Evolutionary conservation across 1,284 basidiomycete genomes (phyloP).

Genomic region (Ustilago lituana): DNA sequence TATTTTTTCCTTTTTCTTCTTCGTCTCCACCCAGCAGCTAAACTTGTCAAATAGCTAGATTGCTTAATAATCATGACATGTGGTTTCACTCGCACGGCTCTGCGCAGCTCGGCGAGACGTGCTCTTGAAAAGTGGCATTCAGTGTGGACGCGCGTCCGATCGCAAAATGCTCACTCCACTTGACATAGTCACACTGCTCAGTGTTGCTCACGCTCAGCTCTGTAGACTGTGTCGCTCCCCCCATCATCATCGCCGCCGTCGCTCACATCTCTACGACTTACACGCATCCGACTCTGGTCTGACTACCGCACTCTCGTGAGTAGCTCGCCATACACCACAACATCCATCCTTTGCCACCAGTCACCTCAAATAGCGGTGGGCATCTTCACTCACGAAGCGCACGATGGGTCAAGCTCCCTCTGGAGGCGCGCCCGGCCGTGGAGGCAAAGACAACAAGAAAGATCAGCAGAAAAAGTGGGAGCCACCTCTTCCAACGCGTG

Average conservation of each 20-base stretch:
- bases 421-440: conserved; percentile 58
- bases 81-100: conserved; percentile 13
- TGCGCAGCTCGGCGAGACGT: conserved; percentile 1
- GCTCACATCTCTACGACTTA: too few relatives aligned
- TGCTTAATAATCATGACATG: conserved; percentile 27
- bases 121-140: background rate
- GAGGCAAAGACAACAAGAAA: conserved; percentile 70
- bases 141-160: conserved; percentile 48
- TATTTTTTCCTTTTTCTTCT: conserved; percentile 4
- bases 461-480: conserved; percentile 89
- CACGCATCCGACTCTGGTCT: too few relatives aligned
- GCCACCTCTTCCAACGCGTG: conserved; percentile 94
- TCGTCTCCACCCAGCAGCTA: conserved; percentile 17
- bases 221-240: background rate
- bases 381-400: background rate
- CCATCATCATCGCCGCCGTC: background rate
- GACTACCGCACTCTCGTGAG: too few relatives aligned
- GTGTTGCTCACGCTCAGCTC: conserved; percentile 15
- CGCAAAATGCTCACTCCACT: conserved; percentile 29
- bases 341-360: too few relatives aligned
- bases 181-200: conserved; percentile 4
- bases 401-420: conserved; percentile 61
- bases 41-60: too few relatives aligned
- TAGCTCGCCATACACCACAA: too few relatives aligned
- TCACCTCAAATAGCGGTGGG: too few relatives aligned